Percentiles rank a stretch among this genome's conserved stretches.
phyloP scores from a whole-genome alignment of 1,284 basidiomycete genomes.

The Naganishia sp. region DNA sequence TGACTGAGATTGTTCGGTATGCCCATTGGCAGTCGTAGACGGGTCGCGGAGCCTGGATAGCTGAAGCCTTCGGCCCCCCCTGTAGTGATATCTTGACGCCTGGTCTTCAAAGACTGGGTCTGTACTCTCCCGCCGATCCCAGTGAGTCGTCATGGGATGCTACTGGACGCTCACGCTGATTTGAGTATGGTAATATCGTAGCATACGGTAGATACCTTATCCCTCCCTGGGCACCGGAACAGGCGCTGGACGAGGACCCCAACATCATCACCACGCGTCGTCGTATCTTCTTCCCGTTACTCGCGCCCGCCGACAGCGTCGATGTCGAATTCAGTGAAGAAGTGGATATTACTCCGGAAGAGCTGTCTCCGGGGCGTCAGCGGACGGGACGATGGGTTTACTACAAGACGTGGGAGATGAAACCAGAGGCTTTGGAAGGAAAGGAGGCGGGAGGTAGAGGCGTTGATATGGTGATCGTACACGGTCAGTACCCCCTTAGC shows the following conservation, averaged over 20 bases:
- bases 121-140: slow-evolving; percentile 48
- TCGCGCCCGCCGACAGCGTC: slow-evolving; percentile 42
- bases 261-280: slow-evolving; percentile 43
- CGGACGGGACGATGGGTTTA: slow-evolving; percentile 50
- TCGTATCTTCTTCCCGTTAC: slow-evolving; percentile 48
- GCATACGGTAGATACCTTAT: slow-evolving; percentile 51
- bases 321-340: slow-evolving; percentile 50
- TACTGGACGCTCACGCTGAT: background rate
- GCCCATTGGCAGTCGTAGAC: background rate
- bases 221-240: slow-evolving; percentile 46
- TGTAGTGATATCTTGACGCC: slow-evolving; percentile 50
- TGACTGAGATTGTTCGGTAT: slow-evolving; percentile 15
- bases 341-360: slow-evolving; percentile 44
- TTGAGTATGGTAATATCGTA: slow-evolving; percentile 19
- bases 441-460: slow-evolving; percentile 49
- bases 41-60: background rate
- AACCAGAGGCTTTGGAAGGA: slow-evolving; percentile 42
- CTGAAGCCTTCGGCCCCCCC: background rate
- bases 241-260: slow-evolving; percentile 43
- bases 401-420: slow-evolving; percentile 53
- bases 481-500: slow-evolving; percentile 43
- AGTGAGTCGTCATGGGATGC: slow-evolving; percentile 40
- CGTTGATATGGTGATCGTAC: slow-evolving; percentile 50
- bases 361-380: slow-evolving; percentile 41
- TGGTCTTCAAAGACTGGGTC: slow-evolving; percentile 40